Evolutionary conservation across 1,139 yeast species (phyloP), one percentile per base, ranked within the genome.

Genomic region (Candida frijolesensis): DNA sequence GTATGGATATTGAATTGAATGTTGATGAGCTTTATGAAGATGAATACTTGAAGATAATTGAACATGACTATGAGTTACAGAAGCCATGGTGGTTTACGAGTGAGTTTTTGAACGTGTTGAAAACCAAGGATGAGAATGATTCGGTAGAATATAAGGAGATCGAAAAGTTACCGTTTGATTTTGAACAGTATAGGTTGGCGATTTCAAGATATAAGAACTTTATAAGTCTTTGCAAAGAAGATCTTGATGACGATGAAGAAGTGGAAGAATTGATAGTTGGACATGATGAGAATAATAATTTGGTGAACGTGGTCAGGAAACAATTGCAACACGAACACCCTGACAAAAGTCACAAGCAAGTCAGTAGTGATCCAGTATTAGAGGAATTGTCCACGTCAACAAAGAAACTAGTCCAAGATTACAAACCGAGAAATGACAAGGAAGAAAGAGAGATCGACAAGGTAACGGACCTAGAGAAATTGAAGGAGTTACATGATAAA

Each of bases 41-140:
- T 10, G 71, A 66, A 14, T 70, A 68, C 50, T 54, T 68, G 37
- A 56, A 57, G 12, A 51, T 71, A 34, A 60, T 74, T 43, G 71
- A 72, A 46, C 59, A 63, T 40, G 77, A 74, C 53, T 68, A 70
- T 55, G 68, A 67, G 37, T 62, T 70, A 49, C 63, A 70, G 45
- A 65, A 60, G 44, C 80, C 81, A 12, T 76, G 80, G 80, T 76
- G 81, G 81, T 75, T 64, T 54, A 60, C 66, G 12, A 60, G 64
- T 51, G 57, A 60, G 25, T 73, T 74, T 57, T 55, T 71, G 12
- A 62, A 66, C 29, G 57, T 64, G 5, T 52, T 72, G 44, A 56
- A 48, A 29, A 60, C 57, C 32, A 27, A 40, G 53, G 54, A 15
- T 42, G 51, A 2, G 57, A 38, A 45, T 18, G 11, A n/a, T 10